These are phyloP conservation scores for Trichoderma simmonsii DNA, from an alignment of 2,329 filamentous ascomycete species.

Conservation along the genomic window DNA sequence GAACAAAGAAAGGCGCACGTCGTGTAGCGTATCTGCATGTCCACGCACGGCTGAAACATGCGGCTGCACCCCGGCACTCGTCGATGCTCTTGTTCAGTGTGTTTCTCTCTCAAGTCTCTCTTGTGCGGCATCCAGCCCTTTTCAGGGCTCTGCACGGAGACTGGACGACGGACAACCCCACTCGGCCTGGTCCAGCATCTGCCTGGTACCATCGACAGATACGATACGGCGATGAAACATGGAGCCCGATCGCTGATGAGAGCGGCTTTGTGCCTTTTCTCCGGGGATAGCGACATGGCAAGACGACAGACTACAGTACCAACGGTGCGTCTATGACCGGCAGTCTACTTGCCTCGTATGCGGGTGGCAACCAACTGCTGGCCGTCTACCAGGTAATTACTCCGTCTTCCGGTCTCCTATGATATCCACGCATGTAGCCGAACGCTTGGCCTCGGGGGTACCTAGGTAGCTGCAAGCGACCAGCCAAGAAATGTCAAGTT, in stretches of 20 bases:
- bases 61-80: constrained; percentile 17
- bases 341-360: neutral
- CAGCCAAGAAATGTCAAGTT: neutral
- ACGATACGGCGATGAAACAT: constrained; percentile 21
- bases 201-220: constrained; percentile 7
- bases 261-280: constrained; percentile 1
- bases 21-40: constrained; percentile 13
- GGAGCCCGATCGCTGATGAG: constrained; percentile 11
- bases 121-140: neutral
- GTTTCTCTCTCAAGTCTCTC: neutral
- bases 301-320: neutral
- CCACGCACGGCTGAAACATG: constrained; percentile 18
- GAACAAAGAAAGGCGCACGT: constrained; percentile 15
- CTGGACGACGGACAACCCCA: neutral
- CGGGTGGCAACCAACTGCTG: neutral
- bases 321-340: neutral
- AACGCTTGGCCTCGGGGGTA: neutral
- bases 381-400: neutral
- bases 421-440: neutral
- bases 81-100: constrained; percentile 1
- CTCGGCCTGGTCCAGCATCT: neutral
- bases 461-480: neutral
- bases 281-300: neutral
- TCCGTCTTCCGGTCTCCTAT: neutral
- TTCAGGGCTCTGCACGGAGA: neutral